Base-by-base conservation (phyloP, 2,329 filamentous ascomycete species). In the Beauveria sp. region DNA sequence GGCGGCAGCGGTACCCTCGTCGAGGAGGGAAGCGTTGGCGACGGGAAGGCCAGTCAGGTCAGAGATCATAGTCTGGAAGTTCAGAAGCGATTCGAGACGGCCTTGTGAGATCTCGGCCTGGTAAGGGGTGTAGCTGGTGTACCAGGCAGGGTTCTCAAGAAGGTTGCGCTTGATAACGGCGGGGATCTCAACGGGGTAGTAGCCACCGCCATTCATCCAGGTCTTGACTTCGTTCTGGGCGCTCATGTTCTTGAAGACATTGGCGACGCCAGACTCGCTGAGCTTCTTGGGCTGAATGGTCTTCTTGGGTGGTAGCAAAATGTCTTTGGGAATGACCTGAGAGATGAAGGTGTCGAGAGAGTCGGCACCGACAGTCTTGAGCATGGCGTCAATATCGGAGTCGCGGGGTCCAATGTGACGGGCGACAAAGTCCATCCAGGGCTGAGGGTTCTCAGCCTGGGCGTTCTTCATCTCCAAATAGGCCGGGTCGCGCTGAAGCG, bases 71-170 rank as follows among this genome's bases (percentile, higher is more conserved):
- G 93, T 97, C 79, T 97, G 93, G 78, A 92, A 97, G 80, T 97
- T 97, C 64, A 97, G 80, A 59, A 97, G 79, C 6, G 91, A 96
- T 80, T 97, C 91, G 64, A 97, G 77, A 60, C 93, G 87, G 41
- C 93, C 93, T 77, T 97, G 93, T 73, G 92, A 96, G 78, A 97
- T 96, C 77, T 97, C 93, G 2, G 93, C 89, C 77, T 97, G 93
- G 76, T 97, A 97, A 18, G 93, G 93, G 0, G 93, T 97, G 75
- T 97, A 97, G 77, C 92, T 96, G 46, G 93, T 97, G 74, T 97
- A 97, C 93, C 93, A 97, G 10, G 88, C 92, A 5, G 93, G 93
- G 72, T 89, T 93, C 80, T 97, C 92, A 62, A 97, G 79, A 5
- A 97, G 83, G 72, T 97, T 97, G 67, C 92, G 84, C 80, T 94